phyloP scores from a whole-genome alignment of 768 basidiomycete species.

The Russula dissimulans region DNA sequence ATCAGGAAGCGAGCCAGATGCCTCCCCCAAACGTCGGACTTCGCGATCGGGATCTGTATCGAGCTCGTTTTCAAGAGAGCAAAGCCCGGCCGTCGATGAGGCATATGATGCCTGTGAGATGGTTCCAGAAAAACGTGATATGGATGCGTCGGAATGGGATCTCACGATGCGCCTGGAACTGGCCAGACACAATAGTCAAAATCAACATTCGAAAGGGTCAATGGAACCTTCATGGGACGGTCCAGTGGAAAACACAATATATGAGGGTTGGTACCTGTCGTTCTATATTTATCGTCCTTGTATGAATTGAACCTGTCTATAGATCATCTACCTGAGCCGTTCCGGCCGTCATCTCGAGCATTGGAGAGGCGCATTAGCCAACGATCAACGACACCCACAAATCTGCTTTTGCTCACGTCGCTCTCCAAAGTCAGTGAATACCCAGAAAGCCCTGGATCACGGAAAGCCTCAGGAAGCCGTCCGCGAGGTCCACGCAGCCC shows the following conservation, averaged over 20 bases:
- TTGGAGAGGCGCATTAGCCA: conserved; percentile 36
- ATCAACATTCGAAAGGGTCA: conserved; percentile 46
- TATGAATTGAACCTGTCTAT: conserved; percentile 3
- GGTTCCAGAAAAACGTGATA: conserved; percentile 29
- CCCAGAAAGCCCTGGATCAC: conserved; percentile 37
- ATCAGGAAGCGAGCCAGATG: conserved; percentile 26
- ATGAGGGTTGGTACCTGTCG: conserved; percentile 48
- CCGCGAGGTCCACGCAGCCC: conserved; percentile 69
- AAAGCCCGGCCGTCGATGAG: conserved; percentile 35
- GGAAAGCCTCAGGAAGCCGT: conserved; percentile 46
- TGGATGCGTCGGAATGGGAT: conserved; percentile 68
- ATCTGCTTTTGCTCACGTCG: conserved; percentile 33
- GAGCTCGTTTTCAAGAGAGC: conserved; percentile 37
- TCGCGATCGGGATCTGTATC: conserved; percentile 25
- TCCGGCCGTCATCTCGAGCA: conserved; percentile 48
- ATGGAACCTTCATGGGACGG: conserved; percentile 35
- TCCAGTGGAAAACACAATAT: conserved; percentile 58
- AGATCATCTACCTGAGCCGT: conserved; percentile 53
- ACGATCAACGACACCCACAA: conserved; percentile 37
- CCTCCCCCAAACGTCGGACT: conserved; percentile 11
- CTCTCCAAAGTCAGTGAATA: conserved; percentile 32
- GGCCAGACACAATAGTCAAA: conserved; percentile 76
- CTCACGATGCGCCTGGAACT: conserved; percentile 70
- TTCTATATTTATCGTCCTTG: neutral
- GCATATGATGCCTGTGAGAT: conserved; percentile 31